Percentiles rank a stretch among this genome's conserved stretches.
Evolutionary conservation across 345 rosid species (phyloP).

Genomic region (Kandelia obovata): DNA sequence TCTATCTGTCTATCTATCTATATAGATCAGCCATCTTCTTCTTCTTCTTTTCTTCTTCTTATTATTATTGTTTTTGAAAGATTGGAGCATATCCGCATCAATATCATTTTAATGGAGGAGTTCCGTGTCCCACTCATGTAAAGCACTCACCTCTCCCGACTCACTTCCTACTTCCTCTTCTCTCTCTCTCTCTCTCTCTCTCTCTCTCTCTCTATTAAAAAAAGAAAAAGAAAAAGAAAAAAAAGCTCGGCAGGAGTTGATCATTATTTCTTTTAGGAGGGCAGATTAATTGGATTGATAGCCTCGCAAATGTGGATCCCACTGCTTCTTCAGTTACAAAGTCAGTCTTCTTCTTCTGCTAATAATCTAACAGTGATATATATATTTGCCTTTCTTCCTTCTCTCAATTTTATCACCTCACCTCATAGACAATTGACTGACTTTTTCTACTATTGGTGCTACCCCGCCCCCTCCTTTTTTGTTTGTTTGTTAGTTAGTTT

Average conservation of each 20-base stretch:
- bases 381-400: no score
- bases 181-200: not conserved
- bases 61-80: constrained; percentile 20
- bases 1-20: no score
- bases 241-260: not conserved
- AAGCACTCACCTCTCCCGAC: constrained; percentile 6
- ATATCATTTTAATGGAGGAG: constrained; percentile 48
- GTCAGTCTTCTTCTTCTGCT: constrained; percentile 13
- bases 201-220: not conserved
- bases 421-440: no score
- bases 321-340: constrained; percentile 12
- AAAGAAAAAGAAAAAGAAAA: no score
- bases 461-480: no score
- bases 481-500: no score
- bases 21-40: no score
- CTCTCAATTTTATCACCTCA: no score
- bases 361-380: no score
- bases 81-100: constrained; percentile 60
- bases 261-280: not conserved
- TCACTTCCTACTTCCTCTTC: not conserved
- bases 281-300: constrained; percentile 29
- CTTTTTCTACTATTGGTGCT: no score
- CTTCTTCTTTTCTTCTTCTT: not conserved
- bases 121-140: constrained; percentile 60
- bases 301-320: not conserved